phyloP scores from a whole-genome alignment of 352 stramenopile species.

The Phytophthora citricola region DNA sequence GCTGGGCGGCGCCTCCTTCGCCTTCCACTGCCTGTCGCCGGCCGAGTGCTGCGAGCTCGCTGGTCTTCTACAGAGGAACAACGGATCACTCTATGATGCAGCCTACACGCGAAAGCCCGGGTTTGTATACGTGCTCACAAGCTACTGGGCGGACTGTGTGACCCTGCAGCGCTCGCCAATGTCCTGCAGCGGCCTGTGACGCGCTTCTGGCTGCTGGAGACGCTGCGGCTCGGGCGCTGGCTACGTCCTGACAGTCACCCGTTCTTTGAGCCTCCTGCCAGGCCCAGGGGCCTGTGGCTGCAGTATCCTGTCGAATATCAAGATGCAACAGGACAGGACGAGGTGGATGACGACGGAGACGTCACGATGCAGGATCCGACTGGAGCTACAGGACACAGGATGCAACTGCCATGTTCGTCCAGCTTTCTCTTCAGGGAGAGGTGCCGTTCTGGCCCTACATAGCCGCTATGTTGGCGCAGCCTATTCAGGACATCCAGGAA shows the following conservation, averaged over 20 bases:
- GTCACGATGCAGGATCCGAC: conserved; percentile 25
- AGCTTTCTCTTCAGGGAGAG: conserved; percentile 30
- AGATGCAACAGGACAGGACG: conserved; percentile 10
- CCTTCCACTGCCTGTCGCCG: conserved; percentile 38
- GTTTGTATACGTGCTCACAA: conserved; percentile 53
- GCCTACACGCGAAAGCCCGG: not conserved
- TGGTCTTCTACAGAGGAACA: conserved; percentile 13
- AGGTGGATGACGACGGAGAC: conserved; percentile 23
- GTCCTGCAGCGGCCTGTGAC: conserved; percentile 39
- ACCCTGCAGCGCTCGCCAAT: not conserved
- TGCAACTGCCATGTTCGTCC: conserved; percentile 58
- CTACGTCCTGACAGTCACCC: conserved; percentile 38
- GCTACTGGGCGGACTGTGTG: conserved; percentile 56
- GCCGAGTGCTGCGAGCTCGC: conserved; percentile 22
- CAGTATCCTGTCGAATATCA: conserved; percentile 55
- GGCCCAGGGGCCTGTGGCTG: conserved; percentile 18
- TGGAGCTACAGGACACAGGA: conserved; percentile 10
- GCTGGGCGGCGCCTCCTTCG: conserved; percentile 36
- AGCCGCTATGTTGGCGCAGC: conserved; percentile 49
- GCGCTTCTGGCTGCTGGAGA: conserved; percentile 65
- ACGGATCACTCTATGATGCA: conserved; percentile 23
- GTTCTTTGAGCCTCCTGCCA: conserved; percentile 57
- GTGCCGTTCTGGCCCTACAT: conserved; percentile 83
- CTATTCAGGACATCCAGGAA: conserved; percentile 47
- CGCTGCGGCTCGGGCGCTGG: conserved; percentile 46